These are phyloP conservation scores for Populus hybrid DNA, from an alignment of 441 rosid species.

Conservation along the genomic window DNA sequence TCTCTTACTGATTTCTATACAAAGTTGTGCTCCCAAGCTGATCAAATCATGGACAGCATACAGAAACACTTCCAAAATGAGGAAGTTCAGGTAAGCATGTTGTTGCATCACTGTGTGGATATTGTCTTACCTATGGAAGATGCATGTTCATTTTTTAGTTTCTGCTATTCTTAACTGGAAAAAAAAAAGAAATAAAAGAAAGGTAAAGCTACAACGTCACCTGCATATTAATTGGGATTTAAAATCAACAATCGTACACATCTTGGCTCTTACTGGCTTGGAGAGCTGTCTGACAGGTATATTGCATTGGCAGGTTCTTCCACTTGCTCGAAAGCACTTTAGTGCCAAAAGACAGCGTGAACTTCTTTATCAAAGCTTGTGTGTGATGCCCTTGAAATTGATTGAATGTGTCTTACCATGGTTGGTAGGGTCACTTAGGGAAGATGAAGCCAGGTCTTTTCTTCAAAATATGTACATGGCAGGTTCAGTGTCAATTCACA, in stretches of 20 bases:
- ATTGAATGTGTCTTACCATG: slow-evolving; percentile 76
- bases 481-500: slow-evolving; percentile 37
- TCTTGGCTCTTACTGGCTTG: slow-evolving; percentile 1
- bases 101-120: slow-evolving; percentile 1
- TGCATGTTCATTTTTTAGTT: neutral
- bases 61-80: slow-evolving; percentile 66
- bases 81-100: slow-evolving; percentile 57
- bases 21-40: slow-evolving; percentile 60
- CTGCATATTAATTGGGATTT: neutral
- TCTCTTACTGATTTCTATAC: slow-evolving; percentile 54
- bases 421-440: slow-evolving; percentile 55
- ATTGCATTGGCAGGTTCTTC: slow-evolving; percentile 55
- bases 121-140: neutral
- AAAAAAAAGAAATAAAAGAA: neutral
- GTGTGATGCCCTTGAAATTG: slow-evolving; percentile 77
- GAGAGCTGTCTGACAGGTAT: slow-evolving; percentile 11
- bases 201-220: neutral
- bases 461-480: slow-evolving; percentile 67
- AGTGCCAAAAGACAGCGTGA: slow-evolving; percentile 64
- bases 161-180: neutral
- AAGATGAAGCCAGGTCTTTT: slow-evolving; percentile 57
- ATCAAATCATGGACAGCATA: slow-evolving; percentile 61
- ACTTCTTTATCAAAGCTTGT: slow-evolving; percentile 70
- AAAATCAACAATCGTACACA: neutral
- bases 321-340: slow-evolving; percentile 74